phyloP scores from a whole-genome alignment of 352 stramenopile species.

The Pythium coloratum region DNA sequence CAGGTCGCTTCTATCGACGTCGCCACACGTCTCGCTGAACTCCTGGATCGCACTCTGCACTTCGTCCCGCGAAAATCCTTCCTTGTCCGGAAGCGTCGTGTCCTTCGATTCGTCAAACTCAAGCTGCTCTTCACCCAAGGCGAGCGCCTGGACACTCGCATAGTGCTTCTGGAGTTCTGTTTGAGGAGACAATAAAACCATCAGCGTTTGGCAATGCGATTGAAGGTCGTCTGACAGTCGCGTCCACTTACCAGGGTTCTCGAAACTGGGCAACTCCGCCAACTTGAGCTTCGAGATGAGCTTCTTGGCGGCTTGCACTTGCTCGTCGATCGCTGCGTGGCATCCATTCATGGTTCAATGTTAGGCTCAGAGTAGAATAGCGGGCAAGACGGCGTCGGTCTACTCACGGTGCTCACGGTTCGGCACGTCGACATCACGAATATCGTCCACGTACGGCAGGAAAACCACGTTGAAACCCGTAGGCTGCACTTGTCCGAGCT shows the following conservation, averaged over 20 bases:
- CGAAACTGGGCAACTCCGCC: conserved; percentile 68
- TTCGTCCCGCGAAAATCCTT: conserved; percentile 65
- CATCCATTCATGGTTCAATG: not conserved
- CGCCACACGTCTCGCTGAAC: conserved; percentile 26
- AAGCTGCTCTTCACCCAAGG: conserved; percentile 67
- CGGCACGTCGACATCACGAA: conserved; percentile 63
- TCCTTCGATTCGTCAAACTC: conserved; percentile 80
- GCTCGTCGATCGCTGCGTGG: conserved; percentile 41
- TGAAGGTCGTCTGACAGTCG: no score
- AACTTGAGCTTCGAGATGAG: conserved; percentile 77
- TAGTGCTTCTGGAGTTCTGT: conserved; percentile 87
- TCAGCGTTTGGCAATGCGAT: not conserved
- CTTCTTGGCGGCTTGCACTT: conserved; percentile 63
- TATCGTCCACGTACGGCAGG: conserved; percentile 80
- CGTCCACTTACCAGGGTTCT: conserved; percentile 55
- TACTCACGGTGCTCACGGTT: conserved; percentile 16
- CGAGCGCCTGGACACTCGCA: conserved; percentile 73
- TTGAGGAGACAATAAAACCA: not conserved
- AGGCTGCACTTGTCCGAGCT: conserved; percentile 78
- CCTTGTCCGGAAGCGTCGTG: conserved; percentile 68
- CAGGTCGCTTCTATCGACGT: conserved; percentile 18
- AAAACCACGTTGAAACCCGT: conserved; percentile 80
- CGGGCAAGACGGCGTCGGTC: no score
- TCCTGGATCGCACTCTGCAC: conserved; percentile 38
- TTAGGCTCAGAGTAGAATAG: no score